These are phyloP conservation scores for Linnemannia zychae DNA, from an alignment of 192 early-diverging fungal genomes.

Conservation along the genomic window DNA sequence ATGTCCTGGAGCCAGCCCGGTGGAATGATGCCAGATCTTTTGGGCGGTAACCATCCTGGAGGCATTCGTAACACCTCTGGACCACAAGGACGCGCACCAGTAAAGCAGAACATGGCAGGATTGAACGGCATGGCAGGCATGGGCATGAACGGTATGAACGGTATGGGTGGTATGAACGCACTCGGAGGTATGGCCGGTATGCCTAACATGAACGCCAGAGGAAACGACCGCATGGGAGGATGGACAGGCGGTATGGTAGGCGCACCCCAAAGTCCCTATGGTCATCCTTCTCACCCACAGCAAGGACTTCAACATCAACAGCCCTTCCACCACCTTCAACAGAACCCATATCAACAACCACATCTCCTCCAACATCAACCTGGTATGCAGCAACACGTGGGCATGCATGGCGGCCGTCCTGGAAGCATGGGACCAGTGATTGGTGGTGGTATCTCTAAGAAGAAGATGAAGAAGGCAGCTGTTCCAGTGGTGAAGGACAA, in stretches of 20 bases:
- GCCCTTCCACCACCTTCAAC: slow-evolving; percentile 19
- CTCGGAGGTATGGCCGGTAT: slow-evolving; percentile 35
- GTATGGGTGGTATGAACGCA: slow-evolving; percentile 37
- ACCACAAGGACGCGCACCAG: slow-evolving; percentile 27
- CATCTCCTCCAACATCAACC: slow-evolving; percentile 38
- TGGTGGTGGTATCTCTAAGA: slow-evolving; percentile 45
- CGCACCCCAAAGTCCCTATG: slow-evolving; percentile 25
- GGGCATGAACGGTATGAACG: slow-evolving; percentile 30
- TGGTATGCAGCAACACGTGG: slow-evolving; percentile 44
- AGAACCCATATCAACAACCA: slow-evolving; percentile 36
- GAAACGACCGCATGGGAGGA: slow-evolving; percentile 24
- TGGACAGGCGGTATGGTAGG: slow-evolving; percentile 29
- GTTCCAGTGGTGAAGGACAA: slow-evolving; percentile 52
- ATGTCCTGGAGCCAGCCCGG: slow-evolving; percentile 37
- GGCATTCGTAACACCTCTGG: slow-evolving; percentile 22
- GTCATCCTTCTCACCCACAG: slow-evolving; percentile 18
- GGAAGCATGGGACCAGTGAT: slow-evolving; percentile 11
- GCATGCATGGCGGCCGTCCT: slow-evolving; percentile 18
- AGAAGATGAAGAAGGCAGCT: slow-evolving; percentile 30
- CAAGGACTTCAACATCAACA: slow-evolving; percentile 36
- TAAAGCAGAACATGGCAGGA: slow-evolving; percentile 29
- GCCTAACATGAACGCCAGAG: slow-evolving; percentile 12
- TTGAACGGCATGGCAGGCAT: slow-evolving; percentile 34
- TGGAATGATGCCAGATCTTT: slow-evolving; percentile 47
- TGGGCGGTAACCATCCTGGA: slow-evolving; percentile 37